phyloP scores from a whole-genome alignment of 768 basidiomycete species.

The Phylloporus sp. region DNA sequence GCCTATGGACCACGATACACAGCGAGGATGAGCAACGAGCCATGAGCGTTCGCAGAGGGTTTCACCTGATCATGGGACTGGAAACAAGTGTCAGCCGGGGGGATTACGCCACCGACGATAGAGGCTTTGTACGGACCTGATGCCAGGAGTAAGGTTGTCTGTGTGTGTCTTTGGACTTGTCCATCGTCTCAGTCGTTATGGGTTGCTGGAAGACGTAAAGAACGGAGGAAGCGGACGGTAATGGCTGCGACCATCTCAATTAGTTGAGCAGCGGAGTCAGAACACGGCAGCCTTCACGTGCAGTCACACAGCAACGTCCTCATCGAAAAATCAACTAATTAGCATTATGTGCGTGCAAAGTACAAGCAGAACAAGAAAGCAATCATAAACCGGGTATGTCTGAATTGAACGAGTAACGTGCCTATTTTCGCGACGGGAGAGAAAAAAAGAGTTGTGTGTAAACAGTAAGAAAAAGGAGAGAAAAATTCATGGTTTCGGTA shows the following conservation, averaged over 20 bases:
- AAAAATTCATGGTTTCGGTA: constrained; percentile 25
- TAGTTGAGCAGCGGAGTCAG: constrained; percentile 32
- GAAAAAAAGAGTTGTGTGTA: constrained; percentile 15
- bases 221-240: constrained; percentile 5
- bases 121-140: constrained; percentile 52
- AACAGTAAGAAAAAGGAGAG: not conserved
- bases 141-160: constrained; percentile 74
- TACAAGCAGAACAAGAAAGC: constrained; percentile 24
- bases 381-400: constrained; percentile 25
- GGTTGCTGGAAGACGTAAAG: constrained; percentile 12
- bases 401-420: constrained; percentile 15
- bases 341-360: constrained; percentile 21
- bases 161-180: constrained; percentile 26
- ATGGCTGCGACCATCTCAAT: constrained; percentile 21
- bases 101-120: constrained; percentile 13
- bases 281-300: constrained; percentile 28
- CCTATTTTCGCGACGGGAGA: constrained; percentile 6
- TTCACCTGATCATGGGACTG: constrained; percentile 83
- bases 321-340: constrained; percentile 12
- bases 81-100: constrained; percentile 12
- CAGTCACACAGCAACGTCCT: constrained; percentile 9
- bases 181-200: constrained; percentile 15
- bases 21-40: constrained; percentile 16
- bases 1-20: constrained; percentile 42
- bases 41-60: constrained; percentile 11